Evolutionary conservation across 371 early-diverging fungal species (phyloP).

Genomic region (Phascolomyces articulosus): DNA sequence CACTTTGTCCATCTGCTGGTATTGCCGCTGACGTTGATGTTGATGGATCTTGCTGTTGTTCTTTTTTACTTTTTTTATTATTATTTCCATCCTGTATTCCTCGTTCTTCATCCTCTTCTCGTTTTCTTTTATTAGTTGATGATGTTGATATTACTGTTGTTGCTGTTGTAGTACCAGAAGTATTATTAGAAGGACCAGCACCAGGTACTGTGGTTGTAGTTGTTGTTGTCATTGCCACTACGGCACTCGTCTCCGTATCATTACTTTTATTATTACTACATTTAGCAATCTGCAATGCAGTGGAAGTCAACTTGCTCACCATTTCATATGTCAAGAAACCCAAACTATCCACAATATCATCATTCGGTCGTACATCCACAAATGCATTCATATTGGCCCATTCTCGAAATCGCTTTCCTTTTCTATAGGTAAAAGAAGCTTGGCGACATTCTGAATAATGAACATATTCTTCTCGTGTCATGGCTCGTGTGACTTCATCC

Average conservation of each 20-base stretch:
- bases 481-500: conserved; percentile 91
- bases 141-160: too few species aligned
- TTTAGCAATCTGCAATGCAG: conserved; percentile 72
- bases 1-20: conserved; percentile 11
- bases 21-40: neutral
- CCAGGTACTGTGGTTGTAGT: too few species aligned
- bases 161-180: too few species aligned
- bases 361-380: conserved; percentile 88
- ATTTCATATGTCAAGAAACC: conserved; percentile 97
- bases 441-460: conserved; percentile 98
- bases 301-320: conserved; percentile 91
- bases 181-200: too few species aligned
- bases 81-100: neutral
- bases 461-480: conserved; percentile 98
- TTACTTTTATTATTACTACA: conserved; percentile 29
- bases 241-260: conserved; percentile 13
- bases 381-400: conserved; percentile 92
- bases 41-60: conserved; percentile 27
- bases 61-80: conserved; percentile 11
- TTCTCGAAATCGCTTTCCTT: conserved; percentile 92
- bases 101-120: conserved; percentile 49
- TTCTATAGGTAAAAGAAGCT: conserved; percentile 97
- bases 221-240: too few species aligned
- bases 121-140: conserved; percentile 32
- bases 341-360: conserved; percentile 95